phyloP scores from a whole-genome alignment of 345 rosid genomes.

The Geranium brycei region DNA sequence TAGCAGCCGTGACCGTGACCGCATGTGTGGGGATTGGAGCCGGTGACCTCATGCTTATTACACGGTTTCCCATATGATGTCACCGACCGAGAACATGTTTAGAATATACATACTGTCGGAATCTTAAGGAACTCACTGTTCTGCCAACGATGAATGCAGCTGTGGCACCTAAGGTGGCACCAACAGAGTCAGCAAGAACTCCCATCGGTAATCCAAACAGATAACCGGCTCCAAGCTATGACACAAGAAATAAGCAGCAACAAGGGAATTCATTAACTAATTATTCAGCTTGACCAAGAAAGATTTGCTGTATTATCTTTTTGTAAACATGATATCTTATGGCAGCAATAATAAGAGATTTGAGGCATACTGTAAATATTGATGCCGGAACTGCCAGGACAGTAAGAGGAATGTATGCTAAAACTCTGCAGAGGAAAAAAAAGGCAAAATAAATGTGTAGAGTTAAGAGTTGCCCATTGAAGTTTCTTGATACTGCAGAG shows the following conservation, averaged over 20 bases:
- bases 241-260: constrained; percentile 4
- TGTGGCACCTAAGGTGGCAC: constrained; percentile 20
- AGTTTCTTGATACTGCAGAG: no score
- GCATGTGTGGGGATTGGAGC: no score
- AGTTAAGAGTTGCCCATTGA: no score
- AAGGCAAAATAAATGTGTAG: not conserved
- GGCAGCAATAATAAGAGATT: not conserved
- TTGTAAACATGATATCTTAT: no score
- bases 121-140: constrained; percentile 15
- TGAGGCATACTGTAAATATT: constrained; percentile 35
- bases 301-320: no score
- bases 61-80: no score
- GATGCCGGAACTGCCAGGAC: constrained; percentile 46
- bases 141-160: constrained; percentile 22
- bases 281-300: not conserved
- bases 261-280: not conserved
- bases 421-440: constrained; percentile 19
- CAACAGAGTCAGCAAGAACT: constrained; percentile 16
- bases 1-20: no score
- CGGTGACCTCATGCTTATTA: no score
- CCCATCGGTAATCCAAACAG: constrained; percentile 18
- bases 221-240: constrained; percentile 20
- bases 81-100: not conserved
- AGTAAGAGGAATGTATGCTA: constrained; percentile 39
- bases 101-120: not conserved